These are phyloP conservation scores for Lepiota venenata DNA, from an alignment of 768 basidiomycete genomes.

Conservation along the genomic window DNA sequence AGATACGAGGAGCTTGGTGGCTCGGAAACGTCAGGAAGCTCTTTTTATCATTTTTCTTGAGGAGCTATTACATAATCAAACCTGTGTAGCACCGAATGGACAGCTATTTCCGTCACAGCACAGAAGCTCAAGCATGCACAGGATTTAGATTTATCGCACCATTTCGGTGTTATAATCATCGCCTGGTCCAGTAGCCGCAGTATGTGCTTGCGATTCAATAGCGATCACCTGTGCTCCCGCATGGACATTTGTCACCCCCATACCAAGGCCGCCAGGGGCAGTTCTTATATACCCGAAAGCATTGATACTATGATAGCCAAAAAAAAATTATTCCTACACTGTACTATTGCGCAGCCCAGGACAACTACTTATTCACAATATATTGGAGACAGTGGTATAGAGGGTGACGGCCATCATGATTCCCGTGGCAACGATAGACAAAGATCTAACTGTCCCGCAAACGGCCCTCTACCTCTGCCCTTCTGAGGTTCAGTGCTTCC, in stretches of 20 bases:
- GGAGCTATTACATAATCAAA: conserved; percentile 4
- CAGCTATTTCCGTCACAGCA: neutral
- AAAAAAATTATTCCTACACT: no score
- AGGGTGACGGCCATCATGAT: neutral
- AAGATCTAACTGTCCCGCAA: conserved; percentile 42
- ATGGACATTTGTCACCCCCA: neutral
- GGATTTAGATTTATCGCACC: neutral
- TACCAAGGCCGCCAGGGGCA: no score
- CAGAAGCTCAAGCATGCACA: neutral
- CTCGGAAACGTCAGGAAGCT: neutral
- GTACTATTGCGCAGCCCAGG: neutral
- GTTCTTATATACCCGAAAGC: neutral
- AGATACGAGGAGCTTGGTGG: no score
- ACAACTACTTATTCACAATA: neutral
- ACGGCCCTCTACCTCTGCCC: conserved; percentile 61
- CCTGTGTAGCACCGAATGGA: neutral
- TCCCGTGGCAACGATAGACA: neutral
- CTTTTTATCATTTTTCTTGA: neutral
- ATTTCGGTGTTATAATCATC: neutral
- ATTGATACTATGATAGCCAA: no score
- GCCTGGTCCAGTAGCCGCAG: conserved; percentile 1
- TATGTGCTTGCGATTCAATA: neutral
- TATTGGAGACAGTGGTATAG: no score
- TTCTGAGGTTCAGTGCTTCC: conserved; percentile 66
- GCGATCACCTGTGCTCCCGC: neutral